Conservation (phyloP, 768 basidiomycete species). For the Hemileccinum impolitum region DNA sequence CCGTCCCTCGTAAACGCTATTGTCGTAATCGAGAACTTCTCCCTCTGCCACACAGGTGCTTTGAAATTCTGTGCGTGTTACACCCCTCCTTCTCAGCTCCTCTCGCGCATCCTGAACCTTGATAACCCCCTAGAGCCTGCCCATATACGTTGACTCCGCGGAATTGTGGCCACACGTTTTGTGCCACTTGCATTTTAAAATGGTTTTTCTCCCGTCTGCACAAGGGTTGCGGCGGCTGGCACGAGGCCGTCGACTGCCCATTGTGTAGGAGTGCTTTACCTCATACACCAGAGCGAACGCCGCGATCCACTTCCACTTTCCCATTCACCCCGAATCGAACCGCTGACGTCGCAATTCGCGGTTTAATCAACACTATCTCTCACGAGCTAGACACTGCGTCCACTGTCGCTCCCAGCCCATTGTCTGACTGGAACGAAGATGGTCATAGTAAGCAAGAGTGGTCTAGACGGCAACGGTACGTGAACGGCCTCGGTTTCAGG, state of each 20-base stretch:
- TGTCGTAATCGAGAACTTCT: constrained; percentile 11
- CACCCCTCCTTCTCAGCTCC: neutral
- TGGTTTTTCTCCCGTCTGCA: constrained; percentile 71
- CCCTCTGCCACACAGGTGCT: constrained; percentile 44
- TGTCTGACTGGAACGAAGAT: constrained; percentile 51
- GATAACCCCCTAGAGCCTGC: constrained; percentile 36
- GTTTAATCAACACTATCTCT: constrained; percentile 50
- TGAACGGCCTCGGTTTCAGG: constrained; percentile 22
- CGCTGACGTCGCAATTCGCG: constrained; percentile 48
- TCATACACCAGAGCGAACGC: constrained; percentile 48
- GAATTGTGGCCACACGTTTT: constrained; percentile 67
- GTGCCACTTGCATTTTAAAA: constrained; percentile 60
- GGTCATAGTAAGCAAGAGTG: constrained; percentile 54
- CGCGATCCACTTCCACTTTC: constrained; percentile 49
- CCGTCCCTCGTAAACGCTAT: constrained; percentile 1
- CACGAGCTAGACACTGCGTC: constrained; percentile 36
- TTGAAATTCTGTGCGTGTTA: constrained; percentile 49
- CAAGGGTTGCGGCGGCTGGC: constrained; percentile 62
- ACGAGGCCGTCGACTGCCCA: constrained; percentile 64
- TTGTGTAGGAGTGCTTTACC: constrained; percentile 57
- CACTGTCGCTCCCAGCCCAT: constrained; percentile 29
- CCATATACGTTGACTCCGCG: constrained; percentile 55
- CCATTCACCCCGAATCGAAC: constrained; percentile 65
- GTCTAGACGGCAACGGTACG: constrained; percentile 52
- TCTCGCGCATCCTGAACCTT: constrained; percentile 1